Percentiles rank a stretch among this genome's conserved stretches.
phyloP scores from a whole-genome alignment of 169 alveolate species.

The Cryptosporidium xiaoi region DNA sequence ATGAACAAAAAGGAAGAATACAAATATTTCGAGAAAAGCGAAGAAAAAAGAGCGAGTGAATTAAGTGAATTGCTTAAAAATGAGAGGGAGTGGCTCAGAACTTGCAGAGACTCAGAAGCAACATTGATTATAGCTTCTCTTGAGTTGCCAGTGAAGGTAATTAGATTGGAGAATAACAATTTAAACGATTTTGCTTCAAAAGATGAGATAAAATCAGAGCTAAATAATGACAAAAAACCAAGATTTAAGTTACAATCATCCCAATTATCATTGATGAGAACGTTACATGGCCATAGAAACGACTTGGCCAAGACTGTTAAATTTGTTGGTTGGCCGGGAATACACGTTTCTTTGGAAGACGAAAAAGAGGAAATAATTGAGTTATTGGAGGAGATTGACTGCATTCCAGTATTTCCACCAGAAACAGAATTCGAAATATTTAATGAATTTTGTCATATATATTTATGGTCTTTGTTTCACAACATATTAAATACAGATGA shows the following conservation, averaged over 20 bases:
- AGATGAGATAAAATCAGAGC: background rate
- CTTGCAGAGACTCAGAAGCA: slow-evolving; percentile 8
- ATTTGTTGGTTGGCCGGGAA: slow-evolving; percentile 78
- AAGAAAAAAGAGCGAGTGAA: slow-evolving; percentile 4
- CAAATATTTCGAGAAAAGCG: background rate
- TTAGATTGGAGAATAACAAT: slow-evolving; percentile 6
- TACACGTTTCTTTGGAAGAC: slow-evolving; percentile 70
- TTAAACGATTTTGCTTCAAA: background rate
- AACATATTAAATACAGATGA: slow-evolving; percentile 81
- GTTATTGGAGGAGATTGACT: slow-evolving; percentile 67
- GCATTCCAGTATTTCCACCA: slow-evolving; percentile 78
- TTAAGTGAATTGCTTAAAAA: slow-evolving; percentile 26
- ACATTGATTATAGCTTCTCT: slow-evolving; percentile 74
- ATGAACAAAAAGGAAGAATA: background rate
- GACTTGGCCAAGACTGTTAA: slow-evolving; percentile 45
- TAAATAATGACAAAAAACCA: background rate
- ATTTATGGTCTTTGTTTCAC: slow-evolving; percentile 81
- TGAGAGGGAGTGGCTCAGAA: slow-evolving; percentile 41
- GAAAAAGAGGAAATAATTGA: slow-evolving; percentile 75
- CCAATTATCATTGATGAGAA: slow-evolving; percentile 46
- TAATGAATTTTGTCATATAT: slow-evolving; percentile 76
- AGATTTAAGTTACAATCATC: slow-evolving; percentile 25
- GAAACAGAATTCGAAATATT: slow-evolving; percentile 67
- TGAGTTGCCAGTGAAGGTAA: slow-evolving; percentile 56
- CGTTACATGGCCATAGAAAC: slow-evolving; percentile 39